These are phyloP conservation scores for Chlorella vulgaris DNA, from an alignment of 139 green algal species.

Conservation along the genomic window DNA sequence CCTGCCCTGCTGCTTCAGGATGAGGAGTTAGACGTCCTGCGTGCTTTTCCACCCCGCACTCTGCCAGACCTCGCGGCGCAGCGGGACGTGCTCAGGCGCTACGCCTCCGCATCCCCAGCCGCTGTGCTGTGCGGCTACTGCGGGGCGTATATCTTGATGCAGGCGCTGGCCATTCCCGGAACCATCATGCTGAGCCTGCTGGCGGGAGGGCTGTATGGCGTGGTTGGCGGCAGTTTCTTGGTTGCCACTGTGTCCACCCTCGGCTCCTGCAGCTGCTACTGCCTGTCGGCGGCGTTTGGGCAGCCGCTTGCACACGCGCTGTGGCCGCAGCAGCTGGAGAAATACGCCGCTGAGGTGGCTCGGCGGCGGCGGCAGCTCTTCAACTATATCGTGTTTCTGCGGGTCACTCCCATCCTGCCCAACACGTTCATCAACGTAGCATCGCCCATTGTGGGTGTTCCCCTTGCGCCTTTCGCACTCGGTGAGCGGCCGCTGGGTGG, in stretches of 20 bases:
- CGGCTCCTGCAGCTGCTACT: constrained; percentile 55
- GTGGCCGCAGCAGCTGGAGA: constrained; percentile 56
- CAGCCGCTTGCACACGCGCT: constrained; percentile 48
- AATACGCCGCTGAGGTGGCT: constrained; percentile 59
- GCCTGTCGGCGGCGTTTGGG: constrained; percentile 54
- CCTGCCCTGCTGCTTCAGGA: constrained; percentile 8
- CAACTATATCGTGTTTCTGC: constrained; percentile 81
- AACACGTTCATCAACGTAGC: constrained; percentile 83
- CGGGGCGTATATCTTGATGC: constrained; percentile 15
- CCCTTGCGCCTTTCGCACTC: constrained; percentile 55
- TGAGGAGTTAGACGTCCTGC: constrained; percentile 7
- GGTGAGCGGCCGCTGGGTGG: too few relatives aligned
- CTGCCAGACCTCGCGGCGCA: constrained; percentile 22
- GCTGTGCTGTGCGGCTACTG: not conserved
- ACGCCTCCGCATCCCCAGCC: constrained; percentile 42
- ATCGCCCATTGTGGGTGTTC: constrained; percentile 74
- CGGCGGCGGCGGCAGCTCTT: constrained; percentile 57
- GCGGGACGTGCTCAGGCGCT: constrained; percentile 48
- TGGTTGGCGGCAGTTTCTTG: constrained; percentile 38
- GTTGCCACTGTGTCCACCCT: constrained; percentile 60
- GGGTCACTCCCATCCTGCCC: constrained; percentile 77
- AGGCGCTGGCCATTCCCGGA: constrained; percentile 81
- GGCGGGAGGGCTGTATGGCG: constrained; percentile 71
- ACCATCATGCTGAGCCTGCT: constrained; percentile 75
- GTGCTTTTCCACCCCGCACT: constrained; percentile 16